Evolutionary conservation across 2,329 filamentous ascomycete species (phyloP).

Genomic region (Cladophialophora chaetospira): DNA sequence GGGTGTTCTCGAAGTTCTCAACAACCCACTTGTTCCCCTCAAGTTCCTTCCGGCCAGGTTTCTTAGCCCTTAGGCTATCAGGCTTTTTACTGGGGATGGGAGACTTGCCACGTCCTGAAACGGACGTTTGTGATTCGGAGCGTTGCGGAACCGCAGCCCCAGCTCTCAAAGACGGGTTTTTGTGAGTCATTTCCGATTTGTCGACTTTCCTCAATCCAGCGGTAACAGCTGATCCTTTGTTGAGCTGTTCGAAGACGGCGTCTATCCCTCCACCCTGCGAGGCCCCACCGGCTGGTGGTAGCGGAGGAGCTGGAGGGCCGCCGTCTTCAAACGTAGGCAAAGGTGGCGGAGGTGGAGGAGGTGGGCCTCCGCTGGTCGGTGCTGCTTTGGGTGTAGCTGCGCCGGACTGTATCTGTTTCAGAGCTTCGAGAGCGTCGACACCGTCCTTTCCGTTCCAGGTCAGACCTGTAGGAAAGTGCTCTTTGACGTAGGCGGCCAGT

Average conservation of each 20-base stretch:
- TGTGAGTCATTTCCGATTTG: constrained; percentile 95
- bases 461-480: constrained; percentile 76
- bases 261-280: constrained; percentile 65
- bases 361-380: constrained; percentile 42
- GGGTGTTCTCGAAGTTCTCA: constrained; percentile 84
- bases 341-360: constrained; percentile 55
- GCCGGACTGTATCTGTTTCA: constrained; percentile 59
- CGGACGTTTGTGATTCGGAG: constrained; percentile 55
- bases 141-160: constrained; percentile 67
- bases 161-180: constrained; percentile 85
- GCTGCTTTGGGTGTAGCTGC: constrained; percentile 36
- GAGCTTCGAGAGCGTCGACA: constrained; percentile 69
- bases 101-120: constrained; percentile 68
- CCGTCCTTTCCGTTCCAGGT: constrained; percentile 82
- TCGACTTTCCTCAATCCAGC: constrained; percentile 90
- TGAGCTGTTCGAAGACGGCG: constrained; percentile 89
- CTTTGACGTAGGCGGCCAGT: constrained; percentile 79
- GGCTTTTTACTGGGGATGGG: constrained; percentile 86
- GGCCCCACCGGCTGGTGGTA: constrained; percentile 55
- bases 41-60: constrained; percentile 75
- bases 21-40: constrained; percentile 94
- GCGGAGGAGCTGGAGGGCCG: constrained; percentile 63
- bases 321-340: constrained; percentile 50
- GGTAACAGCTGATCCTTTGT: constrained; percentile 86
- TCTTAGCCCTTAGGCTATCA: constrained; percentile 80